Evolutionary conservation across 768 basidiomycete species (phyloP), one percentile per base, ranked within the genome.

Genomic region (Lactifluus pinguis): DNA sequence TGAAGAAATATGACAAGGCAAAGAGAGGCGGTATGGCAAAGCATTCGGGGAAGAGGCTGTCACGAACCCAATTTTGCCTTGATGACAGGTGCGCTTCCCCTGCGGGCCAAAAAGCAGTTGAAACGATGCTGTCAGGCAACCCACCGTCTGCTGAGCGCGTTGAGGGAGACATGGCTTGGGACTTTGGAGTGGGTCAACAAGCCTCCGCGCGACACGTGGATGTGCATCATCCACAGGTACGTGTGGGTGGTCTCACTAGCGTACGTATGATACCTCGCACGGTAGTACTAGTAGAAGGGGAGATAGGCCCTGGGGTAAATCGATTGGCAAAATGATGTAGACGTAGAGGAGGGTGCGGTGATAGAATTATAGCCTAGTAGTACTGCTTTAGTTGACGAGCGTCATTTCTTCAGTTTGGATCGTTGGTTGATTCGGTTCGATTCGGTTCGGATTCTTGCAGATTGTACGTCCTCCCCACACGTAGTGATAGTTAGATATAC

Each of bases 121-220:
- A 49, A 7, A 42, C 34, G 8, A 29, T 19, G 19, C 9, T 7
- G 44, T 19, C 21, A n/a, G 30, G 38, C 41, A 41, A 34, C 6
- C 21, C 34, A 17, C 39, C 29, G 8, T 51, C 56, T 39, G 56
- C 61, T 42, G 56, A 62, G 39, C 61, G 61, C 32, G 29, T 58
- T n/a, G 61, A 62, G 29, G 61, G 61, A 17, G 61, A 62, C 51
- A 57, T 62, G 61, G 56, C 52, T 36, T 62, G 61, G 61, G 52
- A 62, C 32, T 62, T 62, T 49, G 61, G 61, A 10, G 51, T 41
- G 15, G 47, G 56, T 29, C 10, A 45, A 30, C 56, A 58, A 36
- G 49, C 7, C 11, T 30, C 17, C 34, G 21, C 32, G 47, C 21
- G 39, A 8, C 29, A 17, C 41, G 52, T 19, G 30, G 44, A 58